Evolutionary conservation across 805 yeast species (phyloP), one percentile per base, ranked within the genome.

Genomic region (Myxozyma mucilagina): DNA sequence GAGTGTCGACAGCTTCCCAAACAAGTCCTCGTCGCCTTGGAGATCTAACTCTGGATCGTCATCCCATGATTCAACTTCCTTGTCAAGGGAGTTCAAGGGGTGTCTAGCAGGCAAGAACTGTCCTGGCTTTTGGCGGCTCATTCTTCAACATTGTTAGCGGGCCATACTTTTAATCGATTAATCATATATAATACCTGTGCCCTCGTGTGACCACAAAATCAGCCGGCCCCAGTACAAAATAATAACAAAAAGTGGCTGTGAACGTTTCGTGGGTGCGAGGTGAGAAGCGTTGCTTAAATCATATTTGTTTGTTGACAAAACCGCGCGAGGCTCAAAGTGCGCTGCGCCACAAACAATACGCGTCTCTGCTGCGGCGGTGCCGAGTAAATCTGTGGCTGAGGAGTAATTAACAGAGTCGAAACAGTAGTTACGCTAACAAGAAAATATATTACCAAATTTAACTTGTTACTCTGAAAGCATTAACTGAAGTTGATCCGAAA

Each of bases 41-140:
- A 61, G 20, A 1, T 61, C 64, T 8, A 63, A 35, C n/a, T 63
- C 66, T 14, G 49, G 47, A 45, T 63, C 66, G 42, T 60, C 57
- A 38, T 63, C 66, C 66, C 66, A 63, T 10, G 41, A 56, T 24
- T 63, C 66, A 31, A 61, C 53, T n/a, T 42, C 60, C 36, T 55
- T 48, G 45, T 31, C 49, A 14, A 51, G 42, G 6, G 29, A 45
- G 53, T 53, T 61, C 20, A 58, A 56, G 43, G 61, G 65, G 51
- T 61, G 65, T 32, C 64, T 51, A 8, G 29, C 48, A 6, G 58
- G 55, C 24, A 36, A 14, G 8, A 13, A 57, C 45, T 20, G 47
- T 10, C 20, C 39, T 18, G 34, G 48, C 42, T 39, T 32, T n/a
- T 7, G 48, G 16, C 41, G 41, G 31, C 39, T 29, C 55, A 51